Evolutionary conservation across 2,329 filamentous ascomycete species (phyloP).

Genomic region (Penicillium sp.): DNA sequence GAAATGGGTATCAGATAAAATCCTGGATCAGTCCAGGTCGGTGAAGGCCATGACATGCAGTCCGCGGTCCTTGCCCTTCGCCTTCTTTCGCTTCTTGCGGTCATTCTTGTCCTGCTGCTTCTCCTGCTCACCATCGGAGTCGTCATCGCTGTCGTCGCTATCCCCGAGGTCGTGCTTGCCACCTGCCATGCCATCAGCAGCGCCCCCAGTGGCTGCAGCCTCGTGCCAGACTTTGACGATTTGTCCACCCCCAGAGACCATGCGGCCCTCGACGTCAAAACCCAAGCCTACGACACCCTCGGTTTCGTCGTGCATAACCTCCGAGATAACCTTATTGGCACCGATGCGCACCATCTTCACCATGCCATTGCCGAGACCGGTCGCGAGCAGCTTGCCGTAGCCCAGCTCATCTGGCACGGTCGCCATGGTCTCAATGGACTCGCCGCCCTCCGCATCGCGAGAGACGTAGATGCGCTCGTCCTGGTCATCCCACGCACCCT

Average conservation of each 20-base stretch:
- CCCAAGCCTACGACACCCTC: conserved; percentile 79
- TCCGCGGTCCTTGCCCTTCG: conserved; percentile 44
- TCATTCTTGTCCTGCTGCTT: conserved; percentile 38
- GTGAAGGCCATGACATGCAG: conserved; percentile 45
- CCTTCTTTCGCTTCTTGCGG: conserved; percentile 49
- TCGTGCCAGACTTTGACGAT: conserved; percentile 89
- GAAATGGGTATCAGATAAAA: conserved; percentile 24
- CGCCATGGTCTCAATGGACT: conserved; percentile 76
- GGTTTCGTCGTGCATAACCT: conserved; percentile 75
- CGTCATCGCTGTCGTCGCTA: conserved; percentile 40
- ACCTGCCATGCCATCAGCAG: conserved; percentile 40
- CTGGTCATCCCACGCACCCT: conserved; percentile 91
- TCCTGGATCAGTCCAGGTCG: conserved; percentile 37
- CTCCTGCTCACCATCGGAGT: conserved; percentile 50
- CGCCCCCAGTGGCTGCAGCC: conserved; percentile 55
- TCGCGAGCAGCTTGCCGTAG: conserved; percentile 64
- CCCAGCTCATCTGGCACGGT: conserved; percentile 69
- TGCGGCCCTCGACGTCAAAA: conserved; percentile 79
- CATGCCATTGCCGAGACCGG: conserved; percentile 77
- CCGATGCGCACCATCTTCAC: conserved; percentile 75
- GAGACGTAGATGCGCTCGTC: conserved; percentile 83
- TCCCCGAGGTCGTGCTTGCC: conserved; percentile 42
- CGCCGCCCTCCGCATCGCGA: conserved; percentile 59
- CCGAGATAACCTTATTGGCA: conserved; percentile 66
- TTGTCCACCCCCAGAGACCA: conserved; percentile 85